Percentiles rank a stretch among this genome's conserved stretches.
Conservation (phyloP, 2,329 filamentous ascomycete genomes). For the Parascedosporium putredinis region DNA sequence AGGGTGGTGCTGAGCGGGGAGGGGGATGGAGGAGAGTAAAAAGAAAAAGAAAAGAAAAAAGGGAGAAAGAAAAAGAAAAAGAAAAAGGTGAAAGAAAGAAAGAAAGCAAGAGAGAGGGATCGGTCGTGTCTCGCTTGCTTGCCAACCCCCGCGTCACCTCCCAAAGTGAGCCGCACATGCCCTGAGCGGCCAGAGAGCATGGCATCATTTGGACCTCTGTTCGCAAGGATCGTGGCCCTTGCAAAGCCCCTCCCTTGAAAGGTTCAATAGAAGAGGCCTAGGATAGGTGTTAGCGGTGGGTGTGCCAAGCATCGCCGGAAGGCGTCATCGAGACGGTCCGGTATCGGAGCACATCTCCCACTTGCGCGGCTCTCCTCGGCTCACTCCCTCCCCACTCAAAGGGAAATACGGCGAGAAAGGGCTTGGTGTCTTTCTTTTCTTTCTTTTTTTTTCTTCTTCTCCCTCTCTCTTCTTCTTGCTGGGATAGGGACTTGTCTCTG, state of each 20-base stretch:
- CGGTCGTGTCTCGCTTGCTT: too few species aligned
- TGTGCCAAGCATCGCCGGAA: not conserved
- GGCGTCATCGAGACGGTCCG: not conserved
- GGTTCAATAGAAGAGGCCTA: not conserved
- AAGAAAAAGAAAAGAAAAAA: not conserved
- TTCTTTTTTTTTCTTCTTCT: conserved; percentile 8
- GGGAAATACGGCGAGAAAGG: too few species aligned
- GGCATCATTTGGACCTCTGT: not conserved
- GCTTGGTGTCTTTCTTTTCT: conserved; percentile 6
- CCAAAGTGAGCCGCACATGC: too few species aligned
- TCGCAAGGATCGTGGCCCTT: not conserved
- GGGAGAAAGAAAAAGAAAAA: not conserved
- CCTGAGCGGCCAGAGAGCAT: not conserved
- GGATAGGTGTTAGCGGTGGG: not conserved
- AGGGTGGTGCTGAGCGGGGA: too few species aligned
- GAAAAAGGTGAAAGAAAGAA: too few species aligned
- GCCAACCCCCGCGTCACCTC: too few species aligned
- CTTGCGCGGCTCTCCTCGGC: not conserved
- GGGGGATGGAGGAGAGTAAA: too few species aligned
- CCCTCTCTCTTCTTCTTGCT: too few species aligned
- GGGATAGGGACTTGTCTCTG: too few species aligned
- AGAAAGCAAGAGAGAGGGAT: too few species aligned
- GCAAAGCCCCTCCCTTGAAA: not conserved
- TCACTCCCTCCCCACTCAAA: too few species aligned
- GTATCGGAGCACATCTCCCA: not conserved